A percentile compares a stretch with the other conserved stretches of the same genome.
Conservation (phyloP, 345 rosid genomes). For the Schrenkiella parvula region DNA sequence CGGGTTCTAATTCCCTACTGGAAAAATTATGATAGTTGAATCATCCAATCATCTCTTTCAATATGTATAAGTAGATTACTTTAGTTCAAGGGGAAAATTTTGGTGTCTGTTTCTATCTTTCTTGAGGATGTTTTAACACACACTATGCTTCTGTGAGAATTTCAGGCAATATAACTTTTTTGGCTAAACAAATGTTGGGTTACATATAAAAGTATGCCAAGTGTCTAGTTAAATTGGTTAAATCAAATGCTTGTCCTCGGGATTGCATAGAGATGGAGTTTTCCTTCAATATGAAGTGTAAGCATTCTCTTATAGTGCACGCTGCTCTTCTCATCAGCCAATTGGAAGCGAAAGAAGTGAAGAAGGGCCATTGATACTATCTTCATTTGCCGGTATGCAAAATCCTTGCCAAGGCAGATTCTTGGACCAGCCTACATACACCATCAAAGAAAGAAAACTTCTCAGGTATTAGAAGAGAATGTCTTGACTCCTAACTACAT, state of each 20-base stretch:
- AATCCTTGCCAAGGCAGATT: slow-evolving; percentile 69
- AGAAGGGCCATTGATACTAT: slow-evolving; percentile 56
- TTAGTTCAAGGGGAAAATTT: background rate
- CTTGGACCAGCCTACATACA: slow-evolving; percentile 76
- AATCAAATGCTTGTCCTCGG: slow-evolving; percentile 33
- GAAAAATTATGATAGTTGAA: background rate
- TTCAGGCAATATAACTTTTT: background rate
- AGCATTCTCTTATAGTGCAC: slow-evolving; percentile 56
- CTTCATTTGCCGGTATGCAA: slow-evolving; percentile 78
- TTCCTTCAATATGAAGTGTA: slow-evolving; percentile 59
- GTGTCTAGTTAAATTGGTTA: background rate
- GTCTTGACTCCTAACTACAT: background rate
- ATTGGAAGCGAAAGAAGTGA: slow-evolving; percentile 51
- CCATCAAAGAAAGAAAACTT: background rate
- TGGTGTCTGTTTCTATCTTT: background rate
- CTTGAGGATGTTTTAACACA: background rate
- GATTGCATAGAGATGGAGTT: slow-evolving; percentile 46
- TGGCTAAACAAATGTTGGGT: background rate
- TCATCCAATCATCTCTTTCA: background rate
- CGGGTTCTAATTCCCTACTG: background rate
- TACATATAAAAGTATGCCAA: background rate
- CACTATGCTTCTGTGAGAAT: background rate
- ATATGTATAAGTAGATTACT: background rate
- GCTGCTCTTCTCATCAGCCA: slow-evolving; percentile 41
- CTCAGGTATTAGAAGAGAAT: background rate